These are phyloP conservation scores for Phoenix roebelenii DNA, from an alignment of 176 grass and related monocot species.

Conservation along the genomic window DNA sequence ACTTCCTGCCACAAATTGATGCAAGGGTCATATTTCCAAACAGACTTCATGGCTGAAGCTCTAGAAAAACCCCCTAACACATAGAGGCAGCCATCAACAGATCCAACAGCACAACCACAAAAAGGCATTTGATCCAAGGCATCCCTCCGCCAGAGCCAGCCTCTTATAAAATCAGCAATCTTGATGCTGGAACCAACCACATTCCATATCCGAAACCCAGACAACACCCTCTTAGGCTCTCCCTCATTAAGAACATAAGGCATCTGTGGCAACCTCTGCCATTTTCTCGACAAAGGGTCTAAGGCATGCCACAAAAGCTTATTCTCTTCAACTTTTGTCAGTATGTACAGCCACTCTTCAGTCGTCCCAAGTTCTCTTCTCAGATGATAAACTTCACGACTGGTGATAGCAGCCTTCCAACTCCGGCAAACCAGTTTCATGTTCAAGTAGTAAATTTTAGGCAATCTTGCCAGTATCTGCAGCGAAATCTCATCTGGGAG, in stretches of 20 bases:
- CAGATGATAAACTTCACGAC: conserved; percentile 44
- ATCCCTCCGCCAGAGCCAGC: conserved; percentile 41
- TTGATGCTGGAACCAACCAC: conserved; percentile 69
- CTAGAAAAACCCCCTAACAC: conserved; percentile 62
- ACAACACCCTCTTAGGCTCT: conserved; percentile 22
- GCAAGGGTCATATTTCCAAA: conserved; percentile 62
- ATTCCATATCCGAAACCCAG: conserved; percentile 39
- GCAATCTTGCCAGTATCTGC: conserved; percentile 75
- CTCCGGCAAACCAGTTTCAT: conserved; percentile 54
- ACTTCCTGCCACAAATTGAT: conserved; percentile 60
- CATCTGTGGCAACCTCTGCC: conserved; percentile 66
- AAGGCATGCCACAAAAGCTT: conserved; percentile 62
- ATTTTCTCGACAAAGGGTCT: conserved; percentile 43
- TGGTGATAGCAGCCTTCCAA: conserved; percentile 53
- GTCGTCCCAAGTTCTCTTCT: conserved; percentile 53
- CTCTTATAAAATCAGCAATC: conserved; percentile 43
- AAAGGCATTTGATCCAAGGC: conserved; percentile 26
- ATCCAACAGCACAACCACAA: conserved; percentile 39
- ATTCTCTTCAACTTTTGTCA: conserved; percentile 55
- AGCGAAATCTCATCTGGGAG: conserved; percentile 80
- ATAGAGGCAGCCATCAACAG: conserved; percentile 49
- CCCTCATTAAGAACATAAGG: conserved; percentile 29
- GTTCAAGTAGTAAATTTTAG: conserved; percentile 45
- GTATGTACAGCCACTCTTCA: conserved; percentile 81
- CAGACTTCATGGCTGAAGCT: conserved; percentile 31